These are phyloP conservation scores for Metahyphopichia silvanorum DNA, from an alignment of 805 yeast genomes.

Conservation along the genomic window DNA sequence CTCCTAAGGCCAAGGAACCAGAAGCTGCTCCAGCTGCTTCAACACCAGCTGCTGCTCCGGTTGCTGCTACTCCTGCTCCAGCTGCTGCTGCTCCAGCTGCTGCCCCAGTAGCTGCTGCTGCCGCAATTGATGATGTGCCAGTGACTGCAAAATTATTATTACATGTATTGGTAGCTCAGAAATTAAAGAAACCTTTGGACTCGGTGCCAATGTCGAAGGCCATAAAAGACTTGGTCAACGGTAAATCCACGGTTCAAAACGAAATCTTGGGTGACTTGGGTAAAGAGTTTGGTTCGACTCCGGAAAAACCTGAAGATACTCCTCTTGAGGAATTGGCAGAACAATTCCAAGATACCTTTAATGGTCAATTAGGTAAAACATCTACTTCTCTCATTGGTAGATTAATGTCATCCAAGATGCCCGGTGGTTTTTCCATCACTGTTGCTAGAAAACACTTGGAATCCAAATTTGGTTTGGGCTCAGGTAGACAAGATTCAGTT, in stretches of 20 bases:
- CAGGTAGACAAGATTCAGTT: conserved; percentile 93
- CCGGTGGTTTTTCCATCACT: conserved; percentile 97
- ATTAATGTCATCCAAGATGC: conserved; percentile 95
- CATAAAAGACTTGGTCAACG: conserved; percentile 95
- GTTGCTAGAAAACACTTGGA: conserved; percentile 89
- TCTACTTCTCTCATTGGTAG: conserved; percentile 86
- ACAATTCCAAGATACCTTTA: conserved; percentile 85
- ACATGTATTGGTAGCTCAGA: conserved; percentile 91
- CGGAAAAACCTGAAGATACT: conserved; percentile 98
- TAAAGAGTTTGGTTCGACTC: conserved; percentile 96
- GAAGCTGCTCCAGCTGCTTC: conserved; percentile 23
- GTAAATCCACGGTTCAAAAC: conserved; percentile 97
- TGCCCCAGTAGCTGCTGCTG: conserved; percentile 76
- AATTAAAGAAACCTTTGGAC: conserved; percentile 86
- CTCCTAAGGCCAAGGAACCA: conserved; percentile 29
- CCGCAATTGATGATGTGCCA: conserved; percentile 85
- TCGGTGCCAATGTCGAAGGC: conserved; percentile 87
- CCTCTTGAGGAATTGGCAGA: conserved; percentile 96
- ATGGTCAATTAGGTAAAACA: conserved; percentile 90
- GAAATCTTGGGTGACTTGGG: conserved; percentile 98
- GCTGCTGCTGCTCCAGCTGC: conserved; percentile 61
- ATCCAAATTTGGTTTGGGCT: conserved; percentile 86
- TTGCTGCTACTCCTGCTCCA: conserved; percentile 58
- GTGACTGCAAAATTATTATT: conserved; percentile 78
- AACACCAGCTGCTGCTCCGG: conserved; percentile 50